Evolutionary conservation across 108 stramenopile genomes (phyloP).

Genomic region (Bacterosira constricta): DNA sequence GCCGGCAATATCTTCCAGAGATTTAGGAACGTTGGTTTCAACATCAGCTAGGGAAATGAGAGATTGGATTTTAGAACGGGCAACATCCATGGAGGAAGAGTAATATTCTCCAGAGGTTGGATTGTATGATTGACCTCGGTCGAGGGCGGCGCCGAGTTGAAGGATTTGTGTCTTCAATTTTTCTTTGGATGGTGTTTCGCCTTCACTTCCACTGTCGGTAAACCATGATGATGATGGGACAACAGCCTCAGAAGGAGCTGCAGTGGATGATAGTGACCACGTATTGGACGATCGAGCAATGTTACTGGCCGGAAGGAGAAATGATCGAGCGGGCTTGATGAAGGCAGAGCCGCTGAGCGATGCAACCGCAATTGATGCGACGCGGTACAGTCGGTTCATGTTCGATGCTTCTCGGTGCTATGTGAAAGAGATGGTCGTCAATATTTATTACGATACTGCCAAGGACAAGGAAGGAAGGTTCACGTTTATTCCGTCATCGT

Average conservation of each 20-base stretch:
- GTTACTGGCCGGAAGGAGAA: too few species aligned
- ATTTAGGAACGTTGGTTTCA: constrained; percentile 50
- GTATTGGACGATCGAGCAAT: background rate
- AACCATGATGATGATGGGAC: constrained; percentile 37
- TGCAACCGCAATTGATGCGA: too few species aligned
- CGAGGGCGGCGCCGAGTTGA: constrained; percentile 84
- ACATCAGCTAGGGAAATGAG: constrained; percentile 56
- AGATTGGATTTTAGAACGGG: constrained; percentile 59
- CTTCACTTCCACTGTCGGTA: constrained; percentile 1
- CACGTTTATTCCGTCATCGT: too few species aligned
- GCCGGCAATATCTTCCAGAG: constrained; percentile 64
- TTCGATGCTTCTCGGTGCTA: too few species aligned
- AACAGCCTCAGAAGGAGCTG: background rate
- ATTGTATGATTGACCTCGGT: constrained; percentile 90
- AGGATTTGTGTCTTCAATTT: constrained; percentile 76
- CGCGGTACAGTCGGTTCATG: too few species aligned
- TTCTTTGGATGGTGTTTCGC: constrained; percentile 18
- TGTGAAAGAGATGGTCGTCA: too few species aligned
- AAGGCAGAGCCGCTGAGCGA: too few species aligned
- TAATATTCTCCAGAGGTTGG: constrained; percentile 87
- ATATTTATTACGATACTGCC: too few species aligned
- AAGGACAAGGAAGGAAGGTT: too few species aligned
- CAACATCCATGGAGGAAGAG: constrained; percentile 64
- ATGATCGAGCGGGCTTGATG: too few species aligned
- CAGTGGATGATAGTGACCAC: background rate